Base-by-base conservation (phyloP, 1,284 basidiomycete genomes). In the Malassezia restricta region DNA sequence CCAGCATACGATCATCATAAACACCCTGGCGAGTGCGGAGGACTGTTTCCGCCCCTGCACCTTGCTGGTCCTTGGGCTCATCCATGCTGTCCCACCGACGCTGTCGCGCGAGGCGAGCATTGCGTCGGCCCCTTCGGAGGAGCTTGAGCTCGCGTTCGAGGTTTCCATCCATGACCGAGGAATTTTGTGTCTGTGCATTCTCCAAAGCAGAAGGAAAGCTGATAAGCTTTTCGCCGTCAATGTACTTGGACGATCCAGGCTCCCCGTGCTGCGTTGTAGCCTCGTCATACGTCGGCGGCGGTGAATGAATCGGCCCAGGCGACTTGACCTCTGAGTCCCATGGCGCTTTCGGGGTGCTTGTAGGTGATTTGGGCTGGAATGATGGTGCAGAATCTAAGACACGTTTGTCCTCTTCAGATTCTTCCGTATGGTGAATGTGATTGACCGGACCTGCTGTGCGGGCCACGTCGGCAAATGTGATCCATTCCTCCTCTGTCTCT, bases 1-100 rank as follows among this genome's bases (percentile, higher is more conserved):
- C 75, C 43, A 95, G 80, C 90, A 95, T 94, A 43, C 83, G 82
- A 74, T 95, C 89, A 74, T 86, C 88, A 7, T 60, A 62, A 31
- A 66, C 38, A 31, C 53, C 48, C 12, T 27, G 47, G 27, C 53
- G 43, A 4, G 33, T 11, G 2, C 40, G 47, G n/a, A 55, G 41
- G 5, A 46, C 28, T 4, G 39, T 40, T 28, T 39, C 41, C 20
- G 40, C 17, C 12, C 5, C 40, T 14, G 12, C 27, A 24, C 20
- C 20, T 24, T 24, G 20, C 20, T 24, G 20, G 9, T 17, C 32
- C 41, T 32, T 42, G 28, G 35, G 20, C 40, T 3, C 27, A 5
- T 6, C 47, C 37, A 15, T 40, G 24, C 12, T 28, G 20, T 24
- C 20, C 20, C 20, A 24, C 11, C 33, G 33, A 28, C 40, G 49